Evolutionary conservation across 345 rosid genomes (phyloP), one percentile per base, ranked within the genome.

Genomic region (Heritiera fomes): DNA sequence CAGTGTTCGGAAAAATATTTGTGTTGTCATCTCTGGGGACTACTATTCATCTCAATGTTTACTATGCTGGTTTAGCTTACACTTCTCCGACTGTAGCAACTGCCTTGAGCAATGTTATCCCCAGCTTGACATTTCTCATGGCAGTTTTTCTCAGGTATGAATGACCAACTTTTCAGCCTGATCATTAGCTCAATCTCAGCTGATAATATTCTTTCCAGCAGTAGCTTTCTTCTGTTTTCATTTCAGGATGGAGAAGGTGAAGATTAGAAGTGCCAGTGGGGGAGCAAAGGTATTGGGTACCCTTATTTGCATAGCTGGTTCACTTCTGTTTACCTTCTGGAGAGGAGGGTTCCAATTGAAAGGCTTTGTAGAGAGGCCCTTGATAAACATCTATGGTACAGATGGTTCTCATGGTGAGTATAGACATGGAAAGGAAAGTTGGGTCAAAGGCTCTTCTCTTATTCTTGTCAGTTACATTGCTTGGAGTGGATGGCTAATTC

Each of bases 271-370:
- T 46, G 56, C 61, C 2, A 71, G 85, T 5, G 82, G 91, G 23
- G 41, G 47, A 80, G 86, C 87, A 1, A 90, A 87, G 78, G 79
- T 84, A 7, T 5, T 84, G 1, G 90, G 88, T 7, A 77, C 85
- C 0, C 20, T 81, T 20, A 61, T 81, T 9, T 85, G 88, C 80
- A 13, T 87, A 1, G 79, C 73, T 7, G 84, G 90, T 0, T 86
- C 88, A 28, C 85, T 89, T 28, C 32, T 80, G 8, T 87, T 87
- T 74, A 86, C 87, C 69, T 85, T 87, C 77, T 87, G 90, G 86
- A 89, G 81, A 75, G 88, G 85, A 59, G 84, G 82, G 20, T 83
- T 61, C 55, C 71, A 83, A 6, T 75, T 64, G 8, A 79, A 80
- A 74, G 75, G 87, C 82, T 47, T 82, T 64, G 76, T 66, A 63